Base-by-base conservation (phyloP, 768 basidiomycete species). In the Tephrocybe sp. region DNA sequence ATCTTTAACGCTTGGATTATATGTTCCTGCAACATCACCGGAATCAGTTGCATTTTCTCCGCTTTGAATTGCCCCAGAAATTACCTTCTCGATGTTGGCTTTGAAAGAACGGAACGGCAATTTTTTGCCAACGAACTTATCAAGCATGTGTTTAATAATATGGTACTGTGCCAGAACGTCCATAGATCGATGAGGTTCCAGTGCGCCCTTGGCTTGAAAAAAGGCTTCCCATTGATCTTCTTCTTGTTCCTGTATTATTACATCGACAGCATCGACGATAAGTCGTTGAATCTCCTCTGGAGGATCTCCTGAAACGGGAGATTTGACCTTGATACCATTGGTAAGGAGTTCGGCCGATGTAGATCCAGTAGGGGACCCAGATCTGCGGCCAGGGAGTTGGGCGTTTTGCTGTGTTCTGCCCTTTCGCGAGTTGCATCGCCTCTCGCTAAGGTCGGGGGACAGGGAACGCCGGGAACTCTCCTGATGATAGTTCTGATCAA, bases 1-100 rank as follows among this genome's bases (percentile, higher is more conserved):
- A 84, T 59, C 16, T 69, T 67, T 42, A 88, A 66, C 7, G 79
- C 80, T 31, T 61, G 65, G 59, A 77, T 65, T 22, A 88, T 72
- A 49, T 88, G 83, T 30, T 54, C 63, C 82, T 84, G 53, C 5
- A n/a, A n/a, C n/a, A n/a, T 47, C 9, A 29, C 53, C 22, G 30
- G 43, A 12, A 13, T 52, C 9, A 45, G 38, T 24, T 25, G 46
- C n/a, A 12, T 15, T 21, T 31, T 16, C 30, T n/a, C 5, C 25
- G 10, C 23, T 11, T 23, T 15, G 19, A n/a, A 5, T 38, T 12
- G 23, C 33, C 45, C 39, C 29, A 25, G 16, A 16, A 21, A 55
- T 71, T 54, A 82, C 83, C 65, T 72, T 74, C 49, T 75, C 65
- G 18, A 86, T 77, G n/a, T 50, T 46, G 42, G 65, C 52, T 24